Evolutionary conservation across 495 filamentous ascomycete genomes (phyloP).

Genomic region (Penicillium diatomitis): DNA sequence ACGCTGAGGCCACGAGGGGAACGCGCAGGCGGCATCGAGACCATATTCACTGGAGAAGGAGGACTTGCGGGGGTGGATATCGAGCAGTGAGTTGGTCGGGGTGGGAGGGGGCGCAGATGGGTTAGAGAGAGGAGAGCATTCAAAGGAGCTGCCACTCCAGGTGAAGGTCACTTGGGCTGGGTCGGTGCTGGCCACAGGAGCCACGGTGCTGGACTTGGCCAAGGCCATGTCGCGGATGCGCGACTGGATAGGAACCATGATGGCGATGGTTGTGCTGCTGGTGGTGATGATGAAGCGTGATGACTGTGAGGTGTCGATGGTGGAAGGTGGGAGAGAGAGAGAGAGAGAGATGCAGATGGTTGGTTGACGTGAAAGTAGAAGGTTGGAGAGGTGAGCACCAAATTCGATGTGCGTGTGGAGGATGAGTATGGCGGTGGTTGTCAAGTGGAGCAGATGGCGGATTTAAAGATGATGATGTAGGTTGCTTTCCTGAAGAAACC

Average conservation of each 20-base stretch:
- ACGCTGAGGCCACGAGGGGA: slow-evolving; percentile 45
- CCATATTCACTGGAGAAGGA: slow-evolving; percentile 36
- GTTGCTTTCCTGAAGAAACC: neutral
- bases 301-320: neutral
- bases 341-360: neutral
- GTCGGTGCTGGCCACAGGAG: slow-evolving; percentile 24
- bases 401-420: neutral
- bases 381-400: slow-evolving; percentile 1
- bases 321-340: neutral
- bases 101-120: slow-evolving; percentile 34
- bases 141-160: slow-evolving; percentile 32
- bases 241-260: slow-evolving; percentile 22
- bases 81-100: slow-evolving; percentile 30
- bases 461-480: no score
- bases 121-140: slow-evolving; percentile 24
- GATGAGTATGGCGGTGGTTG: no score
- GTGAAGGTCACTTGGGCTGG: slow-evolving; percentile 25
- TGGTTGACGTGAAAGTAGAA: neutral
- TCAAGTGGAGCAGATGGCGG: no score
- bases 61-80: slow-evolving; percentile 39
- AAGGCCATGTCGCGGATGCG: slow-evolving; percentile 17
- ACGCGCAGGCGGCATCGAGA: slow-evolving; percentile 41
- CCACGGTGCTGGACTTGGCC: slow-evolving; percentile 11
- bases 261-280: neutral
- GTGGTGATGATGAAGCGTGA: no score